Percentiles rank a stretch among this genome's conserved stretches.
phyloP scores from a whole-genome alignment of 1,284 basidiomycete species.

The Ceratobasidium sp. region DNA sequence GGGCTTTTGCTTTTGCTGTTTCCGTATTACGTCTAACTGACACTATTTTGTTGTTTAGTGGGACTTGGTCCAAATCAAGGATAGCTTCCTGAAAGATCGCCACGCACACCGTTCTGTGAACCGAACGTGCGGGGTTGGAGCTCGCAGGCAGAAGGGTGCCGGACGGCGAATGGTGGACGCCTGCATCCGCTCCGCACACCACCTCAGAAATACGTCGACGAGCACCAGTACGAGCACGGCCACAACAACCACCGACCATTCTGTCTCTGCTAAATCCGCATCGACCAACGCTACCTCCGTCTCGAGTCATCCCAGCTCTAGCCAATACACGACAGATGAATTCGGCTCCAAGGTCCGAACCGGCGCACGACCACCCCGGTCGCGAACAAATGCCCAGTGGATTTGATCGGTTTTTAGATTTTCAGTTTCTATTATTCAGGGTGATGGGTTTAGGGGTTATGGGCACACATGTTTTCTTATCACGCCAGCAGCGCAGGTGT shows the following conservation, averaged over 20 bases:
- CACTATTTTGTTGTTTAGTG: background rate
- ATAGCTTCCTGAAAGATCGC: constrained; percentile 30
- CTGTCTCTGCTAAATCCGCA: background rate
- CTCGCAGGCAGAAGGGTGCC: constrained; percentile 26
- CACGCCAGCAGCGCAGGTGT: constrained; percentile 29
- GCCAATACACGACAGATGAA: constrained; percentile 8
- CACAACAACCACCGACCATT: background rate
- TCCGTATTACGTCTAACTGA: constrained; percentile 31
- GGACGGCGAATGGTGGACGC: constrained; percentile 34
- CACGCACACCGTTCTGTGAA: constrained; percentile 20
- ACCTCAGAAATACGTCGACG: constrained; percentile 29
- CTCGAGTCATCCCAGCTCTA: constrained; percentile 10
- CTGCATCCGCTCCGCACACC: constrained; percentile 23
- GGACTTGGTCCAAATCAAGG: constrained; percentile 25
- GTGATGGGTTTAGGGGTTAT: constrained; percentile 11
- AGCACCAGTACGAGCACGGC: constrained; percentile 23
- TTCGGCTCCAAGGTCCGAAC: background rate
- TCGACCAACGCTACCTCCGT: background rate
- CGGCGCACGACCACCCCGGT: background rate
- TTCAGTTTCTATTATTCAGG: constrained; percentile 6
- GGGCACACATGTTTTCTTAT: no score
- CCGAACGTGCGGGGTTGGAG: constrained; percentile 31
- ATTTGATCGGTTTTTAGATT: constrained; percentile 11
- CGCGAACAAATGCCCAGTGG: constrained; percentile 28
- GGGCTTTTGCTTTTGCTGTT: constrained; percentile 15